Conservation (phyloP, 2,329 filamentous ascomycete genomes). For the Purpureocillium takamizusanense region DNA sequence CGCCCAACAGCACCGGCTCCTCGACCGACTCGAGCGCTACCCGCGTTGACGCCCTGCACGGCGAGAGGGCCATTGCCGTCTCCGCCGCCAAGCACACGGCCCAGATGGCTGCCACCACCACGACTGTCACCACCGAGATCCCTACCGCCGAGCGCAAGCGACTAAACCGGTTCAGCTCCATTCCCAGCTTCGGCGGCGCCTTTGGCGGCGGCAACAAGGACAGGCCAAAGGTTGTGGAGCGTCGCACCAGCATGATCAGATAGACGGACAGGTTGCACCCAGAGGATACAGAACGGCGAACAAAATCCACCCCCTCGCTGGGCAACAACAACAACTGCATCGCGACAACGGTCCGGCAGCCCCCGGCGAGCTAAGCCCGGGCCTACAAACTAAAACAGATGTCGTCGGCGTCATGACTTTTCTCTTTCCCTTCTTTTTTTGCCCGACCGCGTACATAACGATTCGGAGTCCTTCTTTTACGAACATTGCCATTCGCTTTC, state of each 20-base stretch:
- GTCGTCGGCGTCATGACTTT: too few relatives aligned
- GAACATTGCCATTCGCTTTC: too few relatives aligned
- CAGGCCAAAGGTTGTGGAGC: constrained; percentile 25
- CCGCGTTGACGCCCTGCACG: constrained; percentile 26
- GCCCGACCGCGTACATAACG: too few relatives aligned
- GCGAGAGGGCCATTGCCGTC: constrained; percentile 18
- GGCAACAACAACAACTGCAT: too few relatives aligned
- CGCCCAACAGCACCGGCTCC: constrained; percentile 48
- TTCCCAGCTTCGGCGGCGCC: constrained; percentile 40
- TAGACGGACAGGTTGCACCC: constrained; percentile 9
- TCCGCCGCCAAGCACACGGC: constrained; percentile 13
- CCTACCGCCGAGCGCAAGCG: constrained; percentile 33
- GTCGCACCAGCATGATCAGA: constrained; percentile 31
- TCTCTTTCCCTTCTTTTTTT: too few relatives aligned
- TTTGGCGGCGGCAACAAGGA: constrained; percentile 28
- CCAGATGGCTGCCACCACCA: constrained; percentile 14
- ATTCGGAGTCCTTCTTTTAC: too few relatives aligned
- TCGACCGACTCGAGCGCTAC: constrained; percentile 35
- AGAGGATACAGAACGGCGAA: too few relatives aligned
- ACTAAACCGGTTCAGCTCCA: constrained; percentile 45
- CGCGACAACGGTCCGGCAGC: too few relatives aligned
- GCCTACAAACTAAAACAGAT: too few relatives aligned
- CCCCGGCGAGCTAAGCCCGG: too few relatives aligned
- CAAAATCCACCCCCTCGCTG: too few relatives aligned
- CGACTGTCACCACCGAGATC: constrained; percentile 16